Evolutionary conservation across 1,139 yeast species (phyloP).

Genomic region (Suhomyces guaymorum): DNA sequence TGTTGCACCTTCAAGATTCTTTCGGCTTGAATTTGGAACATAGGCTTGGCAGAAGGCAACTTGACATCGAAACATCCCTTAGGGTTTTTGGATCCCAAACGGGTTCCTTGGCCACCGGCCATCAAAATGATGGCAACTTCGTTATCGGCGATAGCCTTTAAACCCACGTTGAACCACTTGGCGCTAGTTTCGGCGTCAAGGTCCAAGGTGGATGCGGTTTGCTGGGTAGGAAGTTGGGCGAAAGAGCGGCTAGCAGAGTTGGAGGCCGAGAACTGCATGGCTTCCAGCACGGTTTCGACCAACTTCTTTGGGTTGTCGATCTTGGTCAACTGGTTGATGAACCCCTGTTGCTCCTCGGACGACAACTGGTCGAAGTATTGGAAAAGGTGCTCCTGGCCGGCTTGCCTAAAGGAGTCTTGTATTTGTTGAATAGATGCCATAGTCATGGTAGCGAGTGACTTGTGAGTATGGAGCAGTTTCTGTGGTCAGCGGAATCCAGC

Average conservation of each 20-base stretch:
- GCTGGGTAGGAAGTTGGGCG: conserved; percentile 51
- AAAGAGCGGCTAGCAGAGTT: conserved; percentile 39
- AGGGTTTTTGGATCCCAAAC: conserved; percentile 86
- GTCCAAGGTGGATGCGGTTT: conserved; percentile 53
- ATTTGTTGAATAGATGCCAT: conserved; percentile 14
- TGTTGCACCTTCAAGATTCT: conserved; percentile 65
- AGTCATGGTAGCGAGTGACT: conserved; percentile 9
- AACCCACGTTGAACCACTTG: conserved; percentile 61
- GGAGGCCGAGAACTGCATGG: conserved; percentile 38
- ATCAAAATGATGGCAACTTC: conserved; percentile 86
- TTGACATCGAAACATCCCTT: conserved; percentile 92
- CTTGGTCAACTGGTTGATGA: conserved; percentile 39
- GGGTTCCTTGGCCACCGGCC: conserved; percentile 99
- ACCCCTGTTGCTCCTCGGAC: conserved; percentile 29
- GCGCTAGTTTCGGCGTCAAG: conserved; percentile 27
- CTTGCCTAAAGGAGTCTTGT: conserved; percentile 49
- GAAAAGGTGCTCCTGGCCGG: conserved; percentile 49
- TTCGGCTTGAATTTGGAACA: conserved; percentile 94
- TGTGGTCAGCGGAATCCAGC: too few species aligned
- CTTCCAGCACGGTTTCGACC: conserved; percentile 39
- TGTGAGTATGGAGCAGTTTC: too few species aligned
- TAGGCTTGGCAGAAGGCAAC: conserved; percentile 77
- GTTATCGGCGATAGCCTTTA: conserved; percentile 64
- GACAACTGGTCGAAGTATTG: conserved; percentile 40
- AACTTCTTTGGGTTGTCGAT: conserved; percentile 45